Base-by-base conservation (phyloP, 371 early-diverging fungal genomes). In the Mucor lusitanicus region DNA sequence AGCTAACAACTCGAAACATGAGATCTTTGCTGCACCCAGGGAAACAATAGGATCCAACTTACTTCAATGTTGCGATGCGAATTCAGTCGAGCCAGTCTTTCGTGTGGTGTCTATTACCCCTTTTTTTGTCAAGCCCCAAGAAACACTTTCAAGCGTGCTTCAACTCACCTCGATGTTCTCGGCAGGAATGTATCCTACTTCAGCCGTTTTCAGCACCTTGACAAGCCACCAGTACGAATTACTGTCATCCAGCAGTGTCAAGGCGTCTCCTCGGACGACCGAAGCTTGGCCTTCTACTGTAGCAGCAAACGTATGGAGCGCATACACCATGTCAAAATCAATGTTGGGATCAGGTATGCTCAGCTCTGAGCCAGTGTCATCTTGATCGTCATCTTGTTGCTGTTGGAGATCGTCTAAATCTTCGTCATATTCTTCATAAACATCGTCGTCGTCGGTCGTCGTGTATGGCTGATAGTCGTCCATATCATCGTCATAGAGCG, bases 181-280 rank as follows among this genome's bases (percentile, higher is more conserved):
- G 7, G 98, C 97, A 11, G 98, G 98, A 57, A 98, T 95, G 70
- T 97, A 98, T 1, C 98, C 98, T 59, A 97, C 92, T 76, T 94
- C 94, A 15, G 89, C 89, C 17, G 91, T 92, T 74, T 93, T 93
- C 40, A 95, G 76, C 33, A 93, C 92, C 76, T 94, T 92, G 30
- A 98, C 94, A 21, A 97, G 84, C 98, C 98, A 98, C 98, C 98
- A 98, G 83, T 97, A 97, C 39, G 92, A 92, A 76, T 98, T 97
- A n/a, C 90, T 87, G 75, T 98, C 98, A 76, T 98, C 97, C 46
- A 98, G 80, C 64, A 98, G 81, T 48, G 91, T 92, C 68, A 98
- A 80, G 28, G 92, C 86, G 68, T 97, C 97, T 64, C 94, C 94
- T 68, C 94, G 90, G 19, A 93, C 87, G 5, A 98, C 98, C 2